Evolutionary conservation across 495 filamentous ascomycete species (phyloP), one percentile per base, ranked within the genome.

Genomic region (Hypoxylon lienhwacheense): DNA sequence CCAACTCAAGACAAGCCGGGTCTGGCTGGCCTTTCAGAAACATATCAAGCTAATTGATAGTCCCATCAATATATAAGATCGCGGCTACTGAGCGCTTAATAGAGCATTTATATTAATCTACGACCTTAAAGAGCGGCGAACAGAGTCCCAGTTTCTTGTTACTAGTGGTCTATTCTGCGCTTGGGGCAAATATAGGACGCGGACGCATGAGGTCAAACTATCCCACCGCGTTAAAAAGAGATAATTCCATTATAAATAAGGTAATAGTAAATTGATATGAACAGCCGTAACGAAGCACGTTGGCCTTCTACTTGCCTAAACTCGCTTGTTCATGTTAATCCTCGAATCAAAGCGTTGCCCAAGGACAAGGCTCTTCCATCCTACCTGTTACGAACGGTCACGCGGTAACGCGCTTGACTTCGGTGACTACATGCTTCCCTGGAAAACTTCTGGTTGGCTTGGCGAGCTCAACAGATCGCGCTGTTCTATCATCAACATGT

Each of bases 181-280:
- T 15, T 33, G 15, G 11, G 35, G 37, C 26, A 42, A 11, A 28
- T 34, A 44, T 37, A 44, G 47, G 42, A 47, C 52, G 36, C 36
- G 20, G 41, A 29, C 20, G 10, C 31, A 47, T 21, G 28, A 33
- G 8, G 6, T 2, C 11, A 44, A 25, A 39, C 32, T 48, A 56
- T 56, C 58, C 58, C 52, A 61, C 58, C 58, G 52, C 58, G 40
- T 5, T 53, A 31, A 21, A 31, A 35, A 47, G 29, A 42, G 34
- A 49, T 48, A 47, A 42, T 37, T 53, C 40, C 41, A 53, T 43
- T 52, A n/a, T n/a, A n/a, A n/a, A n/a, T n/a, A n/a, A n/a, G n/a
- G n/a, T n/a, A n/a, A n/a, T 20, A 19, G 17, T 47, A 46, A 3
- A 55, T 51, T 42, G 34, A 44, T 55, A 41, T 34, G 34, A 61